A percentile compares a stretch with the other conserved stretches of the same genome.
Evolutionary conservation across 164 flowering plant species (phyloP).

Genomic region (Macadamia tetraphylla): DNA sequence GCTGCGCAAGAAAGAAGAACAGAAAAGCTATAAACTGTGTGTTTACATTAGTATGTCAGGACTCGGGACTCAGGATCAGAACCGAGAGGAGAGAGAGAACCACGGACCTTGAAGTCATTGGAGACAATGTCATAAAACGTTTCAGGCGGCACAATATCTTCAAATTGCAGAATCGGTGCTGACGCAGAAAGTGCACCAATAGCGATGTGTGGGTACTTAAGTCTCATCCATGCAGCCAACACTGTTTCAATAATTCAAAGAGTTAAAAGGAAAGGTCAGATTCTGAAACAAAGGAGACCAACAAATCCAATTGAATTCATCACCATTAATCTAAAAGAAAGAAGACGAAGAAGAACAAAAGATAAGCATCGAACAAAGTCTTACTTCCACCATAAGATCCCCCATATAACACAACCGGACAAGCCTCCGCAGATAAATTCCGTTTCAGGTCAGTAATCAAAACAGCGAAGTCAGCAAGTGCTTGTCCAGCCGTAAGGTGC

Average conservation of each 20-base stretch:
- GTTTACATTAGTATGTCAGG: too few relatives aligned
- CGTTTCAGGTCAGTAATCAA: conserved; percentile 63
- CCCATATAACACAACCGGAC: conserved; percentile 83
- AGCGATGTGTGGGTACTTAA: conserved; percentile 86
- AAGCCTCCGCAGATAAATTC: conserved; percentile 67
- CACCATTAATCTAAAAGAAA: background rate
- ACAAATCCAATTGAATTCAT: background rate
- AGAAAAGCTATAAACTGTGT: background rate
- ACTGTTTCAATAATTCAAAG: conserved; percentile 37
- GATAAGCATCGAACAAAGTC: conserved; percentile 7
- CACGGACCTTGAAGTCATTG: conserved; percentile 51
- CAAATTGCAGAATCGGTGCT: conserved; percentile 89
- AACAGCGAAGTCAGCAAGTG: conserved; percentile 79
- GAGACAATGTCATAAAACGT: conserved; percentile 81
- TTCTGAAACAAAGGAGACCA: background rate
- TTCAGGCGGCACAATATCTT: conserved; percentile 69
- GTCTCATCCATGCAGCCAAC: conserved; percentile 96
- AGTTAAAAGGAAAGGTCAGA: background rate
- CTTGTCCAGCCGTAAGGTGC: conserved; percentile 81
- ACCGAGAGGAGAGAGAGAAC: background rate
- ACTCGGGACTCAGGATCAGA: background rate
- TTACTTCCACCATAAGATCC: conserved; percentile 99
- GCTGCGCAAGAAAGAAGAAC: conserved; percentile 25
- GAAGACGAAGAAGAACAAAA: background rate
- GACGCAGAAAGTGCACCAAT: conserved; percentile 92